Evolutionary conservation across 2,329 filamentous ascomycete species (phyloP), one percentile per base, ranked within the genome.

Genomic region (Talaromyces islandicus): DNA sequence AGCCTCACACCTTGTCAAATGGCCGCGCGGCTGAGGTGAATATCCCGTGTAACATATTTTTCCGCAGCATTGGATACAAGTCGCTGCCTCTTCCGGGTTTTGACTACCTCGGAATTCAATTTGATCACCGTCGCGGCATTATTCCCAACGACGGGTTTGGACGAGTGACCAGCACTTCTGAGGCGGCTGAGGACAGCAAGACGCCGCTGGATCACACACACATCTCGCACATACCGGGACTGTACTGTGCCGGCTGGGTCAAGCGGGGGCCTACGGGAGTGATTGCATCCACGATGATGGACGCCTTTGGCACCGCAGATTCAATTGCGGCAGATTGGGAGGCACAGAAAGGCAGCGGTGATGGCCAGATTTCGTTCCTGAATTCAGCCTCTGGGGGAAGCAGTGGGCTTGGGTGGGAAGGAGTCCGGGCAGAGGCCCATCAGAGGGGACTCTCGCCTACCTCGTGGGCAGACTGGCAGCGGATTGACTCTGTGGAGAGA

Each of bases 171-270:
- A 73, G 71, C 17, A 76, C 76, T 2, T 60, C 64, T 4, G 60
- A 66, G 11, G 62, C 63, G 9, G 64, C 68, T 0, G 62, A 69
- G 21, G 57, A 62, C 48, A 68, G 56, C 43, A 63, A 19, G 66
- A 70, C 64, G 62, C 70, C 71, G 0, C n/a, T 62, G 3, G 60
- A 62, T 35, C 64, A 73, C 65, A 64, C 73, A 61, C 68, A 80
- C 65, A 75, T 81, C 63, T 68, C 78, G 65, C 70, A 84, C 72
- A 69, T 89, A 0, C 85, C 88, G 0, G 91, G 93, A 0, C 75
- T 96, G 29, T 99, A 99, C 76, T 96, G 92, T 65, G 90, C 93
- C 17, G 94, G 94, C 0, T 99, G 94, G 94, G 92, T 97, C 10
- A 97, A 97, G 78, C 85, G 89, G 38, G 94, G 94, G 0, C 93